These are phyloP conservation scores for Tremella yokohamensis DNA, from an alignment of 768 basidiomycete species.

Conservation along the genomic window DNA sequence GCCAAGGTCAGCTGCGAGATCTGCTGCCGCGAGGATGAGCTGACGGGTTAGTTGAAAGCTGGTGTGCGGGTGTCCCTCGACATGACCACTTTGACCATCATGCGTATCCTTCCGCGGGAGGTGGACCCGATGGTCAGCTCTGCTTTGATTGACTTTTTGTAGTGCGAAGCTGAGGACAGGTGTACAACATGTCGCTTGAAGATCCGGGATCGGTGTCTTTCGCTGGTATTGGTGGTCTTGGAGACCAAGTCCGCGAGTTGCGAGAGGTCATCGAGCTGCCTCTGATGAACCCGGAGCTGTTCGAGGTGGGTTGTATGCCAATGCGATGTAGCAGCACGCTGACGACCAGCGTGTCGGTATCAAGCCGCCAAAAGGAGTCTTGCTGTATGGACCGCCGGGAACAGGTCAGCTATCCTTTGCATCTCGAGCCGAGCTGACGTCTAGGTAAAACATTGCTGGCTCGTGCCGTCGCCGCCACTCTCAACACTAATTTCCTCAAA, in stretches of 20 bases:
- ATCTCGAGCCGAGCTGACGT: not conserved
- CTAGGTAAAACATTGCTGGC: conserved; percentile 79
- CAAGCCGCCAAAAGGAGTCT: conserved; percentile 90
- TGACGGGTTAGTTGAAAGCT: conserved; percentile 69
- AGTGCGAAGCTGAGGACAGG: conserved; percentile 21
- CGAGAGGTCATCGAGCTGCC: conserved; percentile 97
- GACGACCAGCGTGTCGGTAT: conserved; percentile 78
- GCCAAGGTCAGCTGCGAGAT: conserved; percentile 52
- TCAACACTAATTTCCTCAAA: conserved; percentile 95
- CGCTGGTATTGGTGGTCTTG: conserved; percentile 91
- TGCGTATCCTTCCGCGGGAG: conserved; percentile 95
- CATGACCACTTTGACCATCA: conserved; percentile 98
- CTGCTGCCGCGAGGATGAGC: conserved; percentile 2
- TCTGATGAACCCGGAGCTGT: conserved; percentile 87
- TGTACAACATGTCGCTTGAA: conserved; percentile 99
- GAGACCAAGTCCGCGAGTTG: conserved; percentile 93
- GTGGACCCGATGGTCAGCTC: conserved; percentile 76
- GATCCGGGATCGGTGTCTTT: conserved; percentile 94
- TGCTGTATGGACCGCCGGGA: conserved; percentile 93
- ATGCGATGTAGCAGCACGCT: conserved; percentile 1
- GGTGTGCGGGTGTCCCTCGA: conserved; percentile 95
- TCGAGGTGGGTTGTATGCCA: conserved; percentile 52
- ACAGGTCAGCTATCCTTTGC: conserved; percentile 59
- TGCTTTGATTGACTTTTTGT: not conserved
- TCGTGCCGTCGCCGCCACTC: conserved; percentile 88